Evolutionary conservation across 1,284 basidiomycete species (phyloP), one percentile per base, ranked within the genome.

Genomic region (Pascua guehoae): DNA sequence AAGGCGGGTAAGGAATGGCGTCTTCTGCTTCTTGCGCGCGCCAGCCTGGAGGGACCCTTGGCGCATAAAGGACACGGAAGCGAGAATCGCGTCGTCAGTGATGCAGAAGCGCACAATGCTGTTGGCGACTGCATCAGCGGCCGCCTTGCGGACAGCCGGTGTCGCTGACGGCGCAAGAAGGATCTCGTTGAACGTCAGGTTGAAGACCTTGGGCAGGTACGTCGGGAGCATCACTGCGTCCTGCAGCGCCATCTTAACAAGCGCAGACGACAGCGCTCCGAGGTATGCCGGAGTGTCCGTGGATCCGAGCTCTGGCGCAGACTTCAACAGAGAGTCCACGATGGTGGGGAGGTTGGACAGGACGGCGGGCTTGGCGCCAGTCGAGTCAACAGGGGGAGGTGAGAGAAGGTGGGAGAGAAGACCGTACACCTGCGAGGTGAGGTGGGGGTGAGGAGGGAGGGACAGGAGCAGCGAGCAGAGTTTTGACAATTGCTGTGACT

Each of bases 381-480:
- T 51, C 32, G 66, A 60, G 43, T 72, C 67, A 12, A 61, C 65
- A 1, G 79, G 77, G 1, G 78, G 75, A 16, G 76, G 72, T 7
- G 84, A 78, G 58, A 91, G 85, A 5, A 93, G 81, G 60, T 87
- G 85, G 37, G 89, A 84, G 57, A 96, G 82, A 49, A 90, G 82
- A 37, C 86, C 85, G 72, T 91, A 95, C 16, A 88, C 81, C 41
- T 88, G 85, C 72, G 90, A 86, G 1, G 91, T 88, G 49, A 96
- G 82, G 73, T 90, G 93, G 17, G 88, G 83, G n/a, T 91, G 80
- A 50, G 87, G 86, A 39, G 91, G 89, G 39, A 94, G 83, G 12
- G 83, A 80, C 14, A 95, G 84, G 36, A 96, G 83, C 12, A 84
- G 79, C 24, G 83, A 81, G 32, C 86, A 85, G 56, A 93, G 83